Percentiles rank a stretch among this genome's conserved stretches.
Evolutionary conservation across 306 rosid genomes (phyloP).

Genomic region (Trifolium pratense): DNA sequence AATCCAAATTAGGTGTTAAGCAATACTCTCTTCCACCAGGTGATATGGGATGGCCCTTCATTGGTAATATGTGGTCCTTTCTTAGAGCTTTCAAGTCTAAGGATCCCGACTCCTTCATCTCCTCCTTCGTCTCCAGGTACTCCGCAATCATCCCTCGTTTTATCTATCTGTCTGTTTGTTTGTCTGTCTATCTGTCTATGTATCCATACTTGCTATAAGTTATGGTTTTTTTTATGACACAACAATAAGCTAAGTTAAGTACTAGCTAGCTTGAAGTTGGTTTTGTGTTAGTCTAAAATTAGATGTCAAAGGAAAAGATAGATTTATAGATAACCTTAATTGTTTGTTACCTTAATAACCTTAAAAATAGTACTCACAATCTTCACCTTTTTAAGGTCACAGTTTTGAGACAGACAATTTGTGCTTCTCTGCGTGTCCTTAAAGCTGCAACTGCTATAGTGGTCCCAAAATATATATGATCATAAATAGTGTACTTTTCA

Average conservation of each 20-base stretch:
- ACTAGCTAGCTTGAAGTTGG: slow-evolving; percentile 2
- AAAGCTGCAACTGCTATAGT: slow-evolving; percentile 40
- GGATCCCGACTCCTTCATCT: slow-evolving; percentile 80
- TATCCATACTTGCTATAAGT: background rate
- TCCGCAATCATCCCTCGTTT: background rate
- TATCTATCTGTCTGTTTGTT: background rate
- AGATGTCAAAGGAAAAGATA: background rate
- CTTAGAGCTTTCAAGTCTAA: slow-evolving; percentile 83
- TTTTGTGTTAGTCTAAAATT: background rate
- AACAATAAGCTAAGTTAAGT: background rate
- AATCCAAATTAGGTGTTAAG: slow-evolving; percentile 57
- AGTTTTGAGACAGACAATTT: slow-evolving; percentile 21
- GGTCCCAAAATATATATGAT: slow-evolving; percentile 20
- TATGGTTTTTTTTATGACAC: background rate
- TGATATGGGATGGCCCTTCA: slow-evolving; percentile 86
- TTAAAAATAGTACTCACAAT: slow-evolving; percentile 9
- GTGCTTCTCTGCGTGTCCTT: slow-evolving; percentile 6
- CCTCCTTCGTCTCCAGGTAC: slow-evolving; percentile 70
- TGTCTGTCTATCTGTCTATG: background rate
- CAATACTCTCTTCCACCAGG: slow-evolving; percentile 82
- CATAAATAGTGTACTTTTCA: slow-evolving; percentile 11
- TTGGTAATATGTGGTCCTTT: slow-evolving; percentile 97
- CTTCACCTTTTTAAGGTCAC: slow-evolving; percentile 21
- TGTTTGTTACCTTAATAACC: background rate
- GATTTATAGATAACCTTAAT: slow-evolving; percentile 1